Conservation (phyloP, 129 eudicot genomes). For the Flaveria linearis region DNA sequence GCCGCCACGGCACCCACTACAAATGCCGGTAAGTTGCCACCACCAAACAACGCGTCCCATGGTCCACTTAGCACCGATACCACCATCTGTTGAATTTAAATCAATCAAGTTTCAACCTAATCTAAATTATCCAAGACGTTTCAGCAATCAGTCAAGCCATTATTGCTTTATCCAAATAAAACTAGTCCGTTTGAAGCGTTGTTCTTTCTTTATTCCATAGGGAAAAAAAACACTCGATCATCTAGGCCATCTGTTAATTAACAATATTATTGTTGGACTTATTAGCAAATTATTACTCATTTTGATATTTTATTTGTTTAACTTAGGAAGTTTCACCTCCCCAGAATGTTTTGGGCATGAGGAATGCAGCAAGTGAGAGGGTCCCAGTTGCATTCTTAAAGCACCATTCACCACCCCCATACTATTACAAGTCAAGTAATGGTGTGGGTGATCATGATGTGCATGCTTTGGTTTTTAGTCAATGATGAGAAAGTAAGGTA, state of each 20-base stretch:
- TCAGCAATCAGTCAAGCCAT: too few species aligned
- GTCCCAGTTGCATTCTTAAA: slow-evolving; percentile 28
- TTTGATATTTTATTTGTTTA: not conserved
- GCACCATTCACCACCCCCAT: slow-evolving; percentile 29
- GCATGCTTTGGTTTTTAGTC: slow-evolving; percentile 35
- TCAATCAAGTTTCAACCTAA: too few species aligned
- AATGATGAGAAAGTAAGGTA: slow-evolving; percentile 37
- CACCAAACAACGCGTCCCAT: slow-evolving; percentile 65
- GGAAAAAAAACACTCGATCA: too few species aligned
- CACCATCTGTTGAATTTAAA: slow-evolving; percentile 46
- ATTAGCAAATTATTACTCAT: too few species aligned
- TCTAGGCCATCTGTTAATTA: too few species aligned
- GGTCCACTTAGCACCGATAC: slow-evolving; percentile 75
- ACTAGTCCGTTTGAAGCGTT: too few species aligned
- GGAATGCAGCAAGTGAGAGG: slow-evolving; percentile 27
- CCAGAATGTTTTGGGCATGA: not conserved
- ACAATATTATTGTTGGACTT: not conserved
- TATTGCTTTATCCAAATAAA: too few species aligned
- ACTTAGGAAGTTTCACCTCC: not conserved
- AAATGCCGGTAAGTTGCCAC: slow-evolving; percentile 79
- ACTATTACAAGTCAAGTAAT: slow-evolving; percentile 30
- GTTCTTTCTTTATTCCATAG: too few species aligned
- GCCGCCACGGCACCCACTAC: slow-evolving; percentile 69
- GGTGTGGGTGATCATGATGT: slow-evolving; percentile 26
- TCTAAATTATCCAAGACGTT: too few species aligned